These are phyloP conservation scores for Millerozyma miso DNA, from an alignment of 805 yeast genomes.

Conservation along the genomic window DNA sequence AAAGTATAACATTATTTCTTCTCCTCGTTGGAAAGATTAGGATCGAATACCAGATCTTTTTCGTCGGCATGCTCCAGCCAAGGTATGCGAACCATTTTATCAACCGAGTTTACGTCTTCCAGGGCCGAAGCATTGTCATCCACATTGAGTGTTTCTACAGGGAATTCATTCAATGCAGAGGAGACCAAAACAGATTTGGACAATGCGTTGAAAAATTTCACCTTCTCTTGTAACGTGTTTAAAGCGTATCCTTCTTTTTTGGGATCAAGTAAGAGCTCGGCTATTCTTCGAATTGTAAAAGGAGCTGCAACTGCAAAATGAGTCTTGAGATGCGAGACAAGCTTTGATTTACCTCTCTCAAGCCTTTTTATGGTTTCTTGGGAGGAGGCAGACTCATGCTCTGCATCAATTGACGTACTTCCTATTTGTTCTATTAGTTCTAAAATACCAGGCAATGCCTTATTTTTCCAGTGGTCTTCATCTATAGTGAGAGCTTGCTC, in stretches of 20 bases:
- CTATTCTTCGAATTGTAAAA: slow-evolving; percentile 44
- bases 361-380: not conserved
- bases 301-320: slow-evolving; percentile 31
- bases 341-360: slow-evolving; percentile 2
- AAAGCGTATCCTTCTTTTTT: slow-evolving; percentile 27
- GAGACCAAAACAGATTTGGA: slow-evolving; percentile 26
- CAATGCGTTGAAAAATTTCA: slow-evolving; percentile 45
- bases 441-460: not conserved
- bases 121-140: slow-evolving; percentile 1
- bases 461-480: not conserved
- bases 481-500: not conserved
- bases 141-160: slow-evolving; percentile 11
- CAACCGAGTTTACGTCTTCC: slow-evolving; percentile 2
- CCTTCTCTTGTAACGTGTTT: slow-evolving; percentile 21
- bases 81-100: not conserved
- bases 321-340: slow-evolving; percentile 32
- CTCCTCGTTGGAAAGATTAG: slow-evolving; percentile 4
- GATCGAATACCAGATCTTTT: not conserved
- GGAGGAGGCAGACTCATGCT: not conserved
- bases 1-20: not conserved
- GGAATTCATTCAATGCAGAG: slow-evolving; percentile 23
- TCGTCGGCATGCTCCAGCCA: not conserved
- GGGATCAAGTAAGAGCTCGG: slow-evolving; percentile 46
- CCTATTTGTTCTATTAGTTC: not conserved
- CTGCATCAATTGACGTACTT: not conserved